These are phyloP conservation scores for Claviceps pazoutovae DNA, from an alignment of 2,329 filamentous ascomycete genomes.

Conservation along the genomic window DNA sequence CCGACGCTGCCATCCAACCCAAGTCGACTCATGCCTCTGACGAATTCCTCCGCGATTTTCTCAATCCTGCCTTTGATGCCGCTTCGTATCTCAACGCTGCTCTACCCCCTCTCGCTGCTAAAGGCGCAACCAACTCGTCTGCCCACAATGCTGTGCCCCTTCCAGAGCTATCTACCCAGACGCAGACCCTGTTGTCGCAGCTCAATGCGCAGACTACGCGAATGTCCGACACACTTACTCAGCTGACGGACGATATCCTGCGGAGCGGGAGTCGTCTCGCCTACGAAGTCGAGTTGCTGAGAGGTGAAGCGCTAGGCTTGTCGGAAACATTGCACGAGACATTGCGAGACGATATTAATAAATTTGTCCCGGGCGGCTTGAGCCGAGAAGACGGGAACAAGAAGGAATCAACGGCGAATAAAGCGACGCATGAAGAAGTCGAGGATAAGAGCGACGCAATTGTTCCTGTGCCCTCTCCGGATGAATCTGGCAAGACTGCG, in stretches of 20 bases:
- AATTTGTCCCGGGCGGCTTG: conserved; percentile 50
- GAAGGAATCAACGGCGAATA: conserved; percentile 7
- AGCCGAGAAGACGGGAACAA: conserved; percentile 16
- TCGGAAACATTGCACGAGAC: conserved; percentile 64
- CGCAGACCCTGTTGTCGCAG: conserved; percentile 73
- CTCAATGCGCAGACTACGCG: conserved; percentile 80
- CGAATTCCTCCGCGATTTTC: conserved; percentile 59
- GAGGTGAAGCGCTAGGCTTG: conserved; percentile 75
- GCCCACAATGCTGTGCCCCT: conserved; percentile 39
- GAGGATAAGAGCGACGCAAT: conserved; percentile 13
- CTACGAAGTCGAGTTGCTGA: conserved; percentile 85
- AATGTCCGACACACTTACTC: conserved; percentile 66
- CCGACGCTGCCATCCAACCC: conserved; percentile 26
- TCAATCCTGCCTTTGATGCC: conserved; percentile 64
- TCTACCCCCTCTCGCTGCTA: conserved; percentile 52
- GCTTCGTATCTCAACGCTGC: conserved; percentile 72
- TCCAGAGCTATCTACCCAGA: conserved; percentile 64
- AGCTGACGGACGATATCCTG: conserved; percentile 88
- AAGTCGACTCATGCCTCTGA: conserved; percentile 55
- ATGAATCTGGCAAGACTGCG: conserved; percentile 4
- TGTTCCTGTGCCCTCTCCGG: conserved; percentile 4
- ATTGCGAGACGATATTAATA: conserved; percentile 55
- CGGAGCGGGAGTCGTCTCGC: conserved; percentile 76
- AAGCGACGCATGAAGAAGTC: conserved; percentile 5
- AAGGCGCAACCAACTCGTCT: conserved; percentile 14